Conservation (phyloP, 2,329 filamentous ascomycete genomes). For the Colletotrichum scovillei region DNA sequence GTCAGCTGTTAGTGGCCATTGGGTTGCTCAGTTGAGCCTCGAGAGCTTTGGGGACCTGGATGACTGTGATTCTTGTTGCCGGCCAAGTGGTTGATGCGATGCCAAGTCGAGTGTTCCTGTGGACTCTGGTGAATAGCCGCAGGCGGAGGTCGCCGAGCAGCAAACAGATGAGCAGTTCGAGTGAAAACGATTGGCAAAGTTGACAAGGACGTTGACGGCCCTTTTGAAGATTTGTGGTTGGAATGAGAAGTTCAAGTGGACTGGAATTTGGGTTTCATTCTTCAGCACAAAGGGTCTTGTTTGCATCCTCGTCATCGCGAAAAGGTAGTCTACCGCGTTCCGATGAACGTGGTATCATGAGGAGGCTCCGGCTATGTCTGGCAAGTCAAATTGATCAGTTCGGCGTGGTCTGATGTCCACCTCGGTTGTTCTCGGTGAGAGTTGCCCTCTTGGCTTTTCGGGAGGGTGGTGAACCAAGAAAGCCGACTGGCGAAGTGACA, state of each 20-base stretch:
- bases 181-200: neutral
- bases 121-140: neutral
- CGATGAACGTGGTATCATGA: neutral
- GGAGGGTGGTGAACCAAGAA: neutral
- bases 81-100: neutral
- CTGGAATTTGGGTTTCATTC: constrained; percentile 9
- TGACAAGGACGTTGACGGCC: neutral
- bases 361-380: constrained; percentile 28
- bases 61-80: neutral
- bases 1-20: constrained; percentile 15
- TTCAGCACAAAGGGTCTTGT: neutral
- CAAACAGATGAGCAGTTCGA: neutral
- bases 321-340: constrained; percentile 3
- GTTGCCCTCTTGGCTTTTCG: neutral
- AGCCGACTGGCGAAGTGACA: constrained; percentile 3
- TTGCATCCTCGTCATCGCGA: constrained; percentile 6
- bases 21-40: neutral
- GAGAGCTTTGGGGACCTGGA: neutral
- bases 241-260: neutral
- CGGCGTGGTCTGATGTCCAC: constrained; percentile 26
- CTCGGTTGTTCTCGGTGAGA: constrained; percentile 34
- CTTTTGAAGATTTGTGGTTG: neutral
- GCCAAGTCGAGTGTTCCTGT: neutral
- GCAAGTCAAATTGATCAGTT: constrained; percentile 17
- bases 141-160: neutral